Percentiles rank a stretch among this genome's conserved stretches.
Conservation (phyloP, 148 eudicot genomes). For the Silene uniflora region DNA sequence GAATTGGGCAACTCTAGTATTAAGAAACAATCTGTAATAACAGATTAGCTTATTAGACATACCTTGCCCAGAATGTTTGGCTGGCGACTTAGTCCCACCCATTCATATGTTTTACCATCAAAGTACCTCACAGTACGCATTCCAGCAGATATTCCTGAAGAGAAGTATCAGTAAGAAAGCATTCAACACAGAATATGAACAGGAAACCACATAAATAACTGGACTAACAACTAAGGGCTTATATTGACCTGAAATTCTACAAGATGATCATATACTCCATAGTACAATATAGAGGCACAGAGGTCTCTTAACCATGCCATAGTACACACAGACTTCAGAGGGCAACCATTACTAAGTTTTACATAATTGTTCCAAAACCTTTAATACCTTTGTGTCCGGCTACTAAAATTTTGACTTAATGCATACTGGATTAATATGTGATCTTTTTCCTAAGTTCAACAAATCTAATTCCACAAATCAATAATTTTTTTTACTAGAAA, state of each 20-base stretch:
- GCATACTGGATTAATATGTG: too few relatives aligned
- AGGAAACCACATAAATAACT: too few relatives aligned
- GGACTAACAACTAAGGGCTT: neutral
- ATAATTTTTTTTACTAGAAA: too few relatives aligned
- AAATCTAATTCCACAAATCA: too few relatives aligned
- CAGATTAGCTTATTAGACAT: conserved; percentile 10
- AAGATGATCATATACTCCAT: neutral
- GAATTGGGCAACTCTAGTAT: neutral
- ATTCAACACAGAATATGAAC: neutral
- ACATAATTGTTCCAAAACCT: too few relatives aligned
- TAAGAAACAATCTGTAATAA: neutral
- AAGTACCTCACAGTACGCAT: conserved; percentile 94
- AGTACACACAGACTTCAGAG: neutral
- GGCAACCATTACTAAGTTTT: too few relatives aligned
- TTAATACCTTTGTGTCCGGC: too few relatives aligned
- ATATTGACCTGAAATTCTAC: neutral
- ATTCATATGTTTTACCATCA: conserved; percentile 93
- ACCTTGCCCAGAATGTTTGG: conserved; percentile 94
- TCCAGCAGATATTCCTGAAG: conserved; percentile 95
- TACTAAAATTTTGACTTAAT: too few relatives aligned
- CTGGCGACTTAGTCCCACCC: conserved; percentile 98
- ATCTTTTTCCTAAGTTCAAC: too few relatives aligned
- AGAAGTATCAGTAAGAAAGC: neutral
- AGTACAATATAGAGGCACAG: neutral
- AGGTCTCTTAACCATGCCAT: neutral